These are phyloP conservation scores for Globisporangium acanthophoron DNA, from an alignment of 352 stramenopile genomes.

Conservation along the genomic window DNA sequence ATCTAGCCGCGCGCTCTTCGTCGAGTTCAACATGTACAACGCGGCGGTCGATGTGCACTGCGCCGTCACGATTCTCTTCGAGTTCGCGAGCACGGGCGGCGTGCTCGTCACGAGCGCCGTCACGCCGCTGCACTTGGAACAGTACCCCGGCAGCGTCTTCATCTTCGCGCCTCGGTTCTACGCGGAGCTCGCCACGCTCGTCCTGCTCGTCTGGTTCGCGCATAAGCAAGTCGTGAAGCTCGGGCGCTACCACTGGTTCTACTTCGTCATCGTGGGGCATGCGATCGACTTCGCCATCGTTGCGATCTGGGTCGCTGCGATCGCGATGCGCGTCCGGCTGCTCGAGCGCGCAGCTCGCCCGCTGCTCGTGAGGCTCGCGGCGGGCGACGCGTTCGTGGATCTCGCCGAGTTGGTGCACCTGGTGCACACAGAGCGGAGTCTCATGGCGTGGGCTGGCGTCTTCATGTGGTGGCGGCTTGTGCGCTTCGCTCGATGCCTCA, in stretches of 20 bases:
- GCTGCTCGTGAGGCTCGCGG: conserved; percentile 29
- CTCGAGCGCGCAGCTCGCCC: conserved; percentile 28
- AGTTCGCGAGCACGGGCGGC: conserved; percentile 38
- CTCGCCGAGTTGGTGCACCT: conserved; percentile 24
- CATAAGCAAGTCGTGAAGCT: conserved; percentile 47
- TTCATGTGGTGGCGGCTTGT: conserved; percentile 64
- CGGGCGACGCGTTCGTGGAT: conserved; percentile 28
- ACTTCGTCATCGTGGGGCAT: conserved; percentile 51
- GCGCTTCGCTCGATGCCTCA: conserved; percentile 37
- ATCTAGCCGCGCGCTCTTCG: conserved; percentile 38
- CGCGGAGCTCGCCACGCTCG: conserved; percentile 37
- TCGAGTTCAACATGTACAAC: conserved; percentile 70
- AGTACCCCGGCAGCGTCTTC: conserved; percentile 37
- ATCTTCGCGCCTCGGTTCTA: conserved; percentile 41
- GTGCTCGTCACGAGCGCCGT: conserved; percentile 25
- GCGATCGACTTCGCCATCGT: conserved; percentile 48
- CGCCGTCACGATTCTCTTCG: conserved; percentile 44
- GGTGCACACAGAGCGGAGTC: conserved; percentile 23
- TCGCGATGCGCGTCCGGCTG: conserved; percentile 27
- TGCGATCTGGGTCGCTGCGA: conserved; percentile 29
- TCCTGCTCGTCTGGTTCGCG: conserved; percentile 36
- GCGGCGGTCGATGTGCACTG: conserved; percentile 39
- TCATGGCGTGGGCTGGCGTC: conserved; percentile 32
- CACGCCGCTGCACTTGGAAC: conserved; percentile 40
- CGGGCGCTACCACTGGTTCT: conserved; percentile 50